Percentiles rank a stretch among this genome's conserved stretches.
Evolutionary conservation across 495 filamentous ascomycete genomes (phyloP).

Genomic region (Xanthoparmelia taractica): DNA sequence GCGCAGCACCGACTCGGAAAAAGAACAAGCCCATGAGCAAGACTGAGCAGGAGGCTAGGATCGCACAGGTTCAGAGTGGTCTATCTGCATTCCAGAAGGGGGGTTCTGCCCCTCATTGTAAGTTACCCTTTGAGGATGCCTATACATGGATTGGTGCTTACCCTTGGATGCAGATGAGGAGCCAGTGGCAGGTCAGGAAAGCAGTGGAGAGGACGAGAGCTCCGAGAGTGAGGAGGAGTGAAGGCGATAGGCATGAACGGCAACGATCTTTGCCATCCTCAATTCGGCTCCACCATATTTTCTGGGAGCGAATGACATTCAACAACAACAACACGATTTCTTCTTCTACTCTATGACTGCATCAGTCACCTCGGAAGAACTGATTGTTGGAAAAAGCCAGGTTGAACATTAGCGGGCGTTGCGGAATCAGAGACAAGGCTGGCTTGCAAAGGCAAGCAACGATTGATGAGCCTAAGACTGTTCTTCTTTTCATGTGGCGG

Average conservation of each 20-base stretch:
- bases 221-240: slow-evolving; percentile 52
- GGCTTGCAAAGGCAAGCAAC: slow-evolving; percentile 7
- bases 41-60: slow-evolving; percentile 80
- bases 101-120: slow-evolving; percentile 26
- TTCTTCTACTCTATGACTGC: slow-evolving; percentile 10
- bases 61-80: slow-evolving; percentile 63
- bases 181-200: slow-evolving; percentile 37
- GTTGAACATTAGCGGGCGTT: slow-evolving; percentile 19
- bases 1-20: slow-evolving; percentile 52
- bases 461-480: slow-evolving; percentile 13
- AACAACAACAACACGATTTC: slow-evolving; percentile 1
- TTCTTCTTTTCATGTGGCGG: neutral
- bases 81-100: slow-evolving; percentile 40
- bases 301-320: neutral
- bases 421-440: neutral
- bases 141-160: slow-evolving; percentile 7
- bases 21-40: slow-evolving; percentile 99
- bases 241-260: neutral
- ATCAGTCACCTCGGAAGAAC: neutral
- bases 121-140: slow-evolving; percentile 5
- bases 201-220: slow-evolving; percentile 45
- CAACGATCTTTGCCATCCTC: neutral
- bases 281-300: neutral
- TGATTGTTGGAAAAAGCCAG: neutral
- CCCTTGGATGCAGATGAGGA: slow-evolving; percentile 29